Percentiles rank a stretch among this genome's conserved stretches.
phyloP scores from a whole-genome alignment of 805 yeast species.

The Candida ascalaphidarum region DNA sequence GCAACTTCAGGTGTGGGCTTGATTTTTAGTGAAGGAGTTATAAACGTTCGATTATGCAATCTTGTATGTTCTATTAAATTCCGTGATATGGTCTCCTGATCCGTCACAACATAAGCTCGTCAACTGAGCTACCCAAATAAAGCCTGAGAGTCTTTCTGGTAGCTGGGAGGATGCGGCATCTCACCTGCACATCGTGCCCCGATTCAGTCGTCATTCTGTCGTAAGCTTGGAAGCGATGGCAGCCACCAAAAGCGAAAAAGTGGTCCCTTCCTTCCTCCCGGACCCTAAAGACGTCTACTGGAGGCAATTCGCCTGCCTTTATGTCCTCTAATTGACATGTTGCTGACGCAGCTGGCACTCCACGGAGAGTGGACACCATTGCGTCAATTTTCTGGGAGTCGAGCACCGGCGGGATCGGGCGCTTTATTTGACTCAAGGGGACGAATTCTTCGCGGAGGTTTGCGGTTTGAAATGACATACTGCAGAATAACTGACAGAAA shows the following conservation, averaged over 20 bases:
- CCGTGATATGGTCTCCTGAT: too few species aligned
- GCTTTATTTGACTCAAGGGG: constrained; percentile 57
- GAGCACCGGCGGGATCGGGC: constrained; percentile 83
- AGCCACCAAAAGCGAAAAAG: constrained; percentile 86
- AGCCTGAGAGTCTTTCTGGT: constrained; percentile 59
- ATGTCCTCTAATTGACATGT: constrained; percentile 49
- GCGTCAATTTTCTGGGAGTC: constrained; percentile 68
- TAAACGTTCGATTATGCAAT: too few species aligned
- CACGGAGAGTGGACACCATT: constrained; percentile 66
- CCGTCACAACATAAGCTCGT: too few species aligned
- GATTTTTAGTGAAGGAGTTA: constrained; percentile 1
- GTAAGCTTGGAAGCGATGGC: constrained; percentile 85
- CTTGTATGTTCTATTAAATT: too few species aligned
- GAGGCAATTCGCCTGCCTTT: constrained; percentile 63
- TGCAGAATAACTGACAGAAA: constrained; percentile 1
- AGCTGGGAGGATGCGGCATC: constrained; percentile 67
- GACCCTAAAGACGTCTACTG: constrained; percentile 69
- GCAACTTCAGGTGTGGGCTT: constrained; percentile 66
- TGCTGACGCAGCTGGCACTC: constrained; percentile 53
- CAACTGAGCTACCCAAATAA: constrained; percentile 66
- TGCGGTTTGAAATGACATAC: constrained; percentile 66
- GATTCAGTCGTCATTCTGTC: constrained; percentile 36
- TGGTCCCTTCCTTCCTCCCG: constrained; percentile 51
- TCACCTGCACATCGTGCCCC: constrained; percentile 37
- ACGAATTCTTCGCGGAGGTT: constrained; percentile 46